Evolutionary conservation across 495 filamentous ascomycete species (phyloP).

Genomic region (Talaromyces adpressus): DNA sequence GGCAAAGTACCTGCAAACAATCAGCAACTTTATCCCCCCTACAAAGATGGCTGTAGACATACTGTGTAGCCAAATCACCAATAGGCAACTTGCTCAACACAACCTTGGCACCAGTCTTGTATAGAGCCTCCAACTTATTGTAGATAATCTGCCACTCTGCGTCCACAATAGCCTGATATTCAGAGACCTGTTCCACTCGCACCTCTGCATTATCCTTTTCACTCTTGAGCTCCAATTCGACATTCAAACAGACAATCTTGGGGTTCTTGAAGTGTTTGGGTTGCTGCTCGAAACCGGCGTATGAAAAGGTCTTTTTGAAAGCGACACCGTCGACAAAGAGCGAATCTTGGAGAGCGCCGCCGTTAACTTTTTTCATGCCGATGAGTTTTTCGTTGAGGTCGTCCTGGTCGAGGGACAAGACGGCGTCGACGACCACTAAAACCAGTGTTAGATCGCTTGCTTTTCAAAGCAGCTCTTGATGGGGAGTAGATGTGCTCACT

Average conservation of each 20-base stretch:
- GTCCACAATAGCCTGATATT: conserved; percentile 99
- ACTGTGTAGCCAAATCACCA: conserved; percentile 94
- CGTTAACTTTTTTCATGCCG: conserved; percentile 94
- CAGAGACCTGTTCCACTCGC: conserved; percentile 93
- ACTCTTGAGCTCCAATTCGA: conserved; percentile 94
- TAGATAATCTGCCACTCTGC: conserved; percentile 99
- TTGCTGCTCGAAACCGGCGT: conserved; percentile 98
- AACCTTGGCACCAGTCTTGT: conserved; percentile 92
- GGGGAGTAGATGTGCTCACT: conserved; percentile 53
- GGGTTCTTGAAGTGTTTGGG: conserved; percentile 91
- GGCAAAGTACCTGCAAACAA: conserved; percentile 65
- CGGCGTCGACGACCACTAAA: conserved; percentile 94
- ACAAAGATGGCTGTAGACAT: conserved; percentile 17
- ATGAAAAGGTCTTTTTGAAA: conserved; percentile 99
- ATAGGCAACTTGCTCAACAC: conserved; percentile 96
- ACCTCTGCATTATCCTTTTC: conserved; percentile 99
- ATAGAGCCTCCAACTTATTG: conserved; percentile 92
- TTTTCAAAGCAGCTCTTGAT: too few relatives aligned
- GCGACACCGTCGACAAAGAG: conserved; percentile 97
- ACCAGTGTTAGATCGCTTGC: background rate
- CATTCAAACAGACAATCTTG: conserved; percentile 92
- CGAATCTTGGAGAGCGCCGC: conserved; percentile 92
- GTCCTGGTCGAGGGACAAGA: conserved; percentile 92
- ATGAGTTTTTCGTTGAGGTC: conserved; percentile 98
- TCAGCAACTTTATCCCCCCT: conserved; percentile 7